Percentiles rank a stretch among this genome's conserved stretches.
Evolutionary conservation across 2,329 filamentous ascomycete genomes (phyloP).

Genomic region (Scleromitrula shiraiana): DNA sequence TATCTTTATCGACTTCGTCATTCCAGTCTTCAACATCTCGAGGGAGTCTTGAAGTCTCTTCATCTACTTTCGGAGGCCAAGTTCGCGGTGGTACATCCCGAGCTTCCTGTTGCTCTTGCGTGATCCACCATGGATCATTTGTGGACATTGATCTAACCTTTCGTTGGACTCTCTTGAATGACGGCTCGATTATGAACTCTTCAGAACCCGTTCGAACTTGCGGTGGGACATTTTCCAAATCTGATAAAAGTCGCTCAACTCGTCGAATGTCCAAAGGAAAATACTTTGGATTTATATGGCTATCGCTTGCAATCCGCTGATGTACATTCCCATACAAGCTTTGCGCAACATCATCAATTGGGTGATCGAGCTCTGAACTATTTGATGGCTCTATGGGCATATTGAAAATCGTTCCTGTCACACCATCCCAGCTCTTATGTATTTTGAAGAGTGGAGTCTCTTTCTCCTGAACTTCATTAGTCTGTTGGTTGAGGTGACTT

Average conservation of each 20-base stretch:
- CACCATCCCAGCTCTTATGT: conserved; percentile 23
- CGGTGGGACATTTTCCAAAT: too few relatives aligned
- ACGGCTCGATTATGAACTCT: conserved; percentile 1
- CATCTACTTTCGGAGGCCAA: conserved; percentile 12
- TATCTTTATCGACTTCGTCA: conserved; percentile 18
- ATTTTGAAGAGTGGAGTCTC: not conserved
- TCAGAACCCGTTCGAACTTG: not conserved
- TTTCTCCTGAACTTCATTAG: not conserved
- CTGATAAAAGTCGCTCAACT: not conserved
- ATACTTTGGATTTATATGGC: not conserved
- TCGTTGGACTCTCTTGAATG: not conserved
- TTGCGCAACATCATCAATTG: not conserved
- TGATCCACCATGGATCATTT: conserved; percentile 24
- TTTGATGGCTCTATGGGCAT: conserved; percentile 20
- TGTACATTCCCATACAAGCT: not conserved
- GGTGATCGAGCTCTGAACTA: not conserved
- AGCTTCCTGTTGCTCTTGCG: conserved; percentile 13
- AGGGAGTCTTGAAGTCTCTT: conserved; percentile 5
- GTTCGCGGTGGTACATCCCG: conserved; percentile 18
- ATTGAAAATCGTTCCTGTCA: conserved; percentile 26
- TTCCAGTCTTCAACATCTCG: conserved; percentile 18
- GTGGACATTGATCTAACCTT: conserved; percentile 7
- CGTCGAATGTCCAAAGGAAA: conserved; percentile 17
- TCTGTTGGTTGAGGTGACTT: too few relatives aligned
- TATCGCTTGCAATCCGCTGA: not conserved